A percentile compares a stretch with the other conserved stretches of the same genome.
Conservation (phyloP, 345 rosid genomes). For the Citrus australasica region DNA sequence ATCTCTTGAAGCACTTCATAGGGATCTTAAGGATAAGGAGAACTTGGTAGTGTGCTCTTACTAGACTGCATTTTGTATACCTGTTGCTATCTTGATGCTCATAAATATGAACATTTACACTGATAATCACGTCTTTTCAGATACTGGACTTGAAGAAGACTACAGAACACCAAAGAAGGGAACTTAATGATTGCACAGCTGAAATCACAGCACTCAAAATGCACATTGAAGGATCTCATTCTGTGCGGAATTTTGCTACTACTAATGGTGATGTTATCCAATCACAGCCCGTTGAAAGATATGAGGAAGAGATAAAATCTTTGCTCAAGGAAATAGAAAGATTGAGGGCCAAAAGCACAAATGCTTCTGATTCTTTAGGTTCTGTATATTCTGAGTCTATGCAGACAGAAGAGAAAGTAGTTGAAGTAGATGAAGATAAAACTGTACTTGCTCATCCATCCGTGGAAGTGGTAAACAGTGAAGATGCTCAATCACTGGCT, state of each 20-base stretch:
- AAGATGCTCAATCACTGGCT: constrained; percentile 23
- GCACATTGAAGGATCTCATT: constrained; percentile 81
- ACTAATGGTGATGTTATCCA: constrained; percentile 48
- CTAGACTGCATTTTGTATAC: constrained; percentile 17
- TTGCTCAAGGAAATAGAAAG: constrained; percentile 60
- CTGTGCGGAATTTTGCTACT: constrained; percentile 39
- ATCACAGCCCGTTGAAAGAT: constrained; percentile 49
- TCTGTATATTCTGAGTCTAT: constrained; percentile 30
- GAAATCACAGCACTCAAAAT: constrained; percentile 91
- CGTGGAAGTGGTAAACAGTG: constrained; percentile 23
- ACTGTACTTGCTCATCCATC: constrained; percentile 38
- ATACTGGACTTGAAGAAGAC: constrained; percentile 70
- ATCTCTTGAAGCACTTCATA: constrained; percentile 68
- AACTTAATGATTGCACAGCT: constrained; percentile 84
- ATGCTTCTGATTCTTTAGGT: constrained; percentile 30
- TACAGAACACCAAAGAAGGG: constrained; percentile 67
- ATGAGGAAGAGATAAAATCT: constrained; percentile 52
- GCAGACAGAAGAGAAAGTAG: constrained; percentile 54
- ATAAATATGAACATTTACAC: constrained; percentile 18
- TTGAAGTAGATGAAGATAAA: constrained; percentile 65
- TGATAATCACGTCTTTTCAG: constrained; percentile 39
- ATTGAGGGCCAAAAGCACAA: constrained; percentile 31
- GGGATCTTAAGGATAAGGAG: constrained; percentile 82
- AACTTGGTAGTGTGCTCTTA: constrained; percentile 52
- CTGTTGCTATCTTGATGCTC: constrained; percentile 11